Evolutionary conservation across 2,329 filamentous ascomycete species (phyloP), one percentile per base, ranked within the genome.

Genomic region (Ceratocystis albifundus): DNA sequence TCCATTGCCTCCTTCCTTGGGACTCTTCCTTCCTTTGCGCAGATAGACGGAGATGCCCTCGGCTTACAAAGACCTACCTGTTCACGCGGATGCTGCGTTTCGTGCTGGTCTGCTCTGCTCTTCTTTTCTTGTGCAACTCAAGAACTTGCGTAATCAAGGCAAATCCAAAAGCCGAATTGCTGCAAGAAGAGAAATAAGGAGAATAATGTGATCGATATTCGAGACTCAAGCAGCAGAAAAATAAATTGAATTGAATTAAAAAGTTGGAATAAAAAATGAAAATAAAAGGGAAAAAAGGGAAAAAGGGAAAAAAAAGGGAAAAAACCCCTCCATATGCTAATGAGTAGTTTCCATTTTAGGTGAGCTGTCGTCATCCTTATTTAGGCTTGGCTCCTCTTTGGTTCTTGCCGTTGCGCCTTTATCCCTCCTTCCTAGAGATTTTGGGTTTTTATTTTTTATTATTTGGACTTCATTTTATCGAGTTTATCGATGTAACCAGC

Each of bases 281-380:
- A n/a, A n/a, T n/a, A n/a, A n/a, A n/a, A n/a, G n/a, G n/a, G n/a
- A n/a, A n/a, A n/a, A n/a, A n/a, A n/a, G n/a, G n/a, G n/a, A n/a
- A n/a, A n/a, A n/a, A n/a, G n/a, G n/a, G n/a, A n/a, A n/a, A n/a
- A n/a, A n/a, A n/a, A n/a, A n/a, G n/a, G n/a, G n/a, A n/a, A 22
- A 53, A 53, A 8, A 4, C 17, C 48, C 48, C 2, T 12, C 15
- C 46, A 17, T 50, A 8, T 22, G 1, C 7, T 25, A n/a, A 57
- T 32, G 4, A 28, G 53, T 12, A 57, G 53, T 57, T 57, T 17
- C 53, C 53, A 12, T 30, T 15, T n/a, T 15, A 4, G 20, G 25
- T 4, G 3, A 28, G 53, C 20, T 57, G 53, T 57, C 53, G 53
- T 57, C 53, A 57, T 57, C 53, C 53, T 57, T 57, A 57, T 57